Conservation (phyloP, 2,329 filamentous ascomycete species). For the Fusarium sp. region DNA sequence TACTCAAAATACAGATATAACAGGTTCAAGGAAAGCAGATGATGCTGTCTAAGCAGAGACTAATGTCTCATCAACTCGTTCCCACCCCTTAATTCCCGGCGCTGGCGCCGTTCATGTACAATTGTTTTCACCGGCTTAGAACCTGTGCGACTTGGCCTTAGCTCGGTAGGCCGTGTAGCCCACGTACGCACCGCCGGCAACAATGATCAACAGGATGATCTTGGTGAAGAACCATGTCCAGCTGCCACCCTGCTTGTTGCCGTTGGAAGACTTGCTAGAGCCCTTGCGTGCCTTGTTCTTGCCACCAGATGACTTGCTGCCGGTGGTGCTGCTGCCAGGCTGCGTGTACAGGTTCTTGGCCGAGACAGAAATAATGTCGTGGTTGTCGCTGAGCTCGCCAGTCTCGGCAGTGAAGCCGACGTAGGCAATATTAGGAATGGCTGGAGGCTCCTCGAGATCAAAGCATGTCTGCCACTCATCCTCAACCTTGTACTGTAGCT, state of each 20-base stretch:
- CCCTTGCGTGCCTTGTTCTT: slow-evolving; percentile 55
- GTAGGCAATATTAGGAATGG: slow-evolving; percentile 82
- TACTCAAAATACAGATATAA: slow-evolving; percentile 39
- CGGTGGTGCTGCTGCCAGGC: slow-evolving; percentile 59
- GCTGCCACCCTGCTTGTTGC: slow-evolving; percentile 61
- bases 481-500: slow-evolving; percentile 94
- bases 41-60: slow-evolving; percentile 32
- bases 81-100: slow-evolving; percentile 7
- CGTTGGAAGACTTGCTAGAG: slow-evolving; percentile 52
- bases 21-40: slow-evolving; percentile 26
- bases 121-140: slow-evolving; percentile 55
- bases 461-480: slow-evolving; percentile 93
- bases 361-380: slow-evolving; percentile 91
- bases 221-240: slow-evolving; percentile 81
- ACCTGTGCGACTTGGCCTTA: slow-evolving; percentile 71
- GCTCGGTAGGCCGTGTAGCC: slow-evolving; percentile 87
- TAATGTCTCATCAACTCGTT: slow-evolving; percentile 14
- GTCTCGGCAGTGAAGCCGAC: slow-evolving; percentile 89
- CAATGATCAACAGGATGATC: slow-evolving; percentile 79
- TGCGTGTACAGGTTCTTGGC: slow-evolving; percentile 89
- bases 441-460: slow-evolving; percentile 75
- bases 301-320: slow-evolving; percentile 54
- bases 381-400: slow-evolving; percentile 95
- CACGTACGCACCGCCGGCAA: slow-evolving; percentile 81
- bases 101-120: slow-evolving; percentile 1